Evolutionary conservation across 139 green algal genomes (phyloP), one percentile per base, ranked within the genome.

Genomic region (Nannochloris sp.): DNA sequence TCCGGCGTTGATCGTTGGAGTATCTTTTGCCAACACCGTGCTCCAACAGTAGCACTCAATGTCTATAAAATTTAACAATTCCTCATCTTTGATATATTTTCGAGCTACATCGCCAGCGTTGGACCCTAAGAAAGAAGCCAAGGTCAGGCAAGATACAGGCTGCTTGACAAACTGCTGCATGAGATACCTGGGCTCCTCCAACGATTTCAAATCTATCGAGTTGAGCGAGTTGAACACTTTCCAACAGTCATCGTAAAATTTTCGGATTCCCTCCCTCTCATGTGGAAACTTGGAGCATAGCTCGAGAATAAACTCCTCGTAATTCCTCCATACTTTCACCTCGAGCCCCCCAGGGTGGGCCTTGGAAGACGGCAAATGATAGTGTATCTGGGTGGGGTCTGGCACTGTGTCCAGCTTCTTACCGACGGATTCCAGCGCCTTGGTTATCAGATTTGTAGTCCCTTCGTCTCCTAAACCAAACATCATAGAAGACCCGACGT

Each of bases 21-120:
- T 97, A 23, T 87, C 36, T 70, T 86, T 68, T 4, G 91, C 90
- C 2, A 66, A 37, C 23, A 97, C 91, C 3, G 91, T 97, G 65
- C 75, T 88, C 86, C 90, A 96, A 67, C 87, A 90, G 75, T 87
- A 97, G 86, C 91, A 97, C 82, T 97, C 91, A 16, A 94, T 83
- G 74, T 97, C 91, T 49, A 97, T 96, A 77, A 96, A 96, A 19
- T 62, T 69, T 19, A 97, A 85, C 51, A 97, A 81, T 75, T 92
- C 81, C 8, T 81, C 71, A 67, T 97, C 91, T 57, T 65, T 89
- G 71, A 96, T 95, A 73, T 93, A 72, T 55, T 80, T 80, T 23
- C 90, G 70, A 0, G 91, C 87, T 31, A 93, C 75, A 43, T 95
- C 88, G 58, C 89, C 89, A 10, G 87, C 81, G 76, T 97, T 97